These are phyloP conservation scores for Ceratocystis smalleyi DNA, from an alignment of 2,329 filamentous ascomycete species.

Conservation along the genomic window DNA sequence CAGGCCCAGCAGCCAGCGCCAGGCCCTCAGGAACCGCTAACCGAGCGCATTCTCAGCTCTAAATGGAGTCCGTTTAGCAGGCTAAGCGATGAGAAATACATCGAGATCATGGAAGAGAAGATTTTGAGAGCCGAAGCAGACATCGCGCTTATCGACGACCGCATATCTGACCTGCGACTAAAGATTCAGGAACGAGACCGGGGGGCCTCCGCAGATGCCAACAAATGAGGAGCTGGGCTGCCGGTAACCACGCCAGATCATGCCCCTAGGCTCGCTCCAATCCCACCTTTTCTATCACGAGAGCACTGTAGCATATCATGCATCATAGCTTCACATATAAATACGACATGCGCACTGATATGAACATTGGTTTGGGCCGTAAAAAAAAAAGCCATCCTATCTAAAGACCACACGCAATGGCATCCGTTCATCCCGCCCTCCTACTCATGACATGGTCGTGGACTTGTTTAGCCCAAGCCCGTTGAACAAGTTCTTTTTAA, in stretches of 20 bases:
- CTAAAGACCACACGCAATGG: background rate
- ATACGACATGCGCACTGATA: background rate
- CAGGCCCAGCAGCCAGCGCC: constrained; percentile 24
- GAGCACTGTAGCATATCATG: background rate
- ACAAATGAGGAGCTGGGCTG: background rate
- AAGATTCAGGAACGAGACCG: constrained; percentile 10
- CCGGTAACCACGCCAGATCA: background rate
- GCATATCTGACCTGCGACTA: constrained; percentile 35
- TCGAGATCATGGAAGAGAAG: constrained; percentile 53
- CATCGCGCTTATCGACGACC: constrained; percentile 64
- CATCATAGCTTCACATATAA: background rate
- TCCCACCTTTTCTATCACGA: background rate
- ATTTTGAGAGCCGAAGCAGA: constrained; percentile 57
- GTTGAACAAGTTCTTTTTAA: constrained; percentile 15
- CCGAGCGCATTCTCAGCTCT: constrained; percentile 33
- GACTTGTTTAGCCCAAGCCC: constrained; percentile 10
- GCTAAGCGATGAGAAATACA: constrained; percentile 59
- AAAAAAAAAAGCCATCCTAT: background rate
- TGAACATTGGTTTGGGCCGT: background rate
- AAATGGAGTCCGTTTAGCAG: constrained; percentile 58
- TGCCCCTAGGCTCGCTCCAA: background rate
- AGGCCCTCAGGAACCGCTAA: constrained; percentile 5
- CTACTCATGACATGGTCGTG: background rate
- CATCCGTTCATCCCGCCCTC: background rate
- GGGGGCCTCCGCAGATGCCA: background rate